Conservation (phyloP, 306 rosid species). For the Urtica urens region DNA sequence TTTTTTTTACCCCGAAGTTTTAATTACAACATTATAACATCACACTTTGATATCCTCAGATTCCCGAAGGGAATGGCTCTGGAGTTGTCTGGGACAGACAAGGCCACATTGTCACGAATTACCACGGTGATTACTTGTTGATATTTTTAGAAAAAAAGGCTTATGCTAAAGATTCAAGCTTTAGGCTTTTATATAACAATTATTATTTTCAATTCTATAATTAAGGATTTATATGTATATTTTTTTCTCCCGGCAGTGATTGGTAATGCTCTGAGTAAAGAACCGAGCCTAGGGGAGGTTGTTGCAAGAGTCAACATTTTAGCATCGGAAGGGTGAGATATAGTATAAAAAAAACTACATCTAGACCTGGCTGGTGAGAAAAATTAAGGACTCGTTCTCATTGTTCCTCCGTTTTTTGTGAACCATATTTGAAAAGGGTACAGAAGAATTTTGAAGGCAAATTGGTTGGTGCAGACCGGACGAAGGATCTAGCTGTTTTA, state of each 20-base stretch:
- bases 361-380: not conserved
- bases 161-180: no score
- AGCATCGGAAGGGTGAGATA: conserved; percentile 77
- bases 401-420: conserved; percentile 14
- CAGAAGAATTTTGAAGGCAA: conserved; percentile 89
- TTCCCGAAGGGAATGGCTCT: conserved; percentile 99
- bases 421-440: conserved; percentile 36
- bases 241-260: conserved; percentile 43
- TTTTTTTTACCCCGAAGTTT: not conserved
- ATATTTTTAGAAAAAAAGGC: no score
- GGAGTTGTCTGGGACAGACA: conserved; percentile 93
- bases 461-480: conserved; percentile 85
- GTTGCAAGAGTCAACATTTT: conserved; percentile 88
- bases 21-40: not conserved
- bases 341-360: conserved; percentile 1
- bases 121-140: conserved; percentile 55
- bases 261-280: conserved; percentile 88
- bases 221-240: conserved; percentile 5
- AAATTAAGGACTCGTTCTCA: not conserved
- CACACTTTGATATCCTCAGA: conserved; percentile 42
- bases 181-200: not conserved
- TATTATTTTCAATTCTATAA: conserved; percentile 2
- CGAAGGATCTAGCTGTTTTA: conserved; percentile 93
- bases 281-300: conserved; percentile 67
- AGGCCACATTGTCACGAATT: conserved; percentile 90